Evolutionary conservation across 2,329 filamentous ascomycete genomes (phyloP).

Genomic region (Neonectria ditissima): DNA sequence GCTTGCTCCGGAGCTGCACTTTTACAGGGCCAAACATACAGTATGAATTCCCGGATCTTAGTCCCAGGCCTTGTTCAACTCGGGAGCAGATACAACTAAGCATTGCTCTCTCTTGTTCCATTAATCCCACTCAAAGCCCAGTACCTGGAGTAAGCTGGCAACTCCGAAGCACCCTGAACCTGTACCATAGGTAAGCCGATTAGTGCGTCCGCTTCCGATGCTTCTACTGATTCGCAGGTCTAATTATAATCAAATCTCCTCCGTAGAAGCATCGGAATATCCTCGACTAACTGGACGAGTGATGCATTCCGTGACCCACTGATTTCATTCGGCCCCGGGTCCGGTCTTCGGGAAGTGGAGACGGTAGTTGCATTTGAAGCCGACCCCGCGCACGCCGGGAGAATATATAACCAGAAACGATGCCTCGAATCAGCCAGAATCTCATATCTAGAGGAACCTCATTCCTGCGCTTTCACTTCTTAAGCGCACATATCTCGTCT

Average conservation of each 20-base stretch:
- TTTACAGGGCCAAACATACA: too few species aligned
- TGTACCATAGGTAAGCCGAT: background rate
- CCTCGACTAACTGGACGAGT: background rate
- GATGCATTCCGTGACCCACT: conserved; percentile 27
- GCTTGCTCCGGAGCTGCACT: background rate
- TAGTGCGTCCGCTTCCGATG: too few species aligned
- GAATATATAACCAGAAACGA: conserved; percentile 45
- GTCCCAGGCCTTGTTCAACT: background rate
- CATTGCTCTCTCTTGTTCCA: background rate
- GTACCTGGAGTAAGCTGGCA: background rate
- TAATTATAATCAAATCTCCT: background rate
- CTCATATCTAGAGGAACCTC: conserved; percentile 1
- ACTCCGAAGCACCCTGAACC: background rate
- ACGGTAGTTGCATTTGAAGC: conserved; percentile 40
- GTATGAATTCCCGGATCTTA: background rate
- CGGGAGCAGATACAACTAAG: background rate
- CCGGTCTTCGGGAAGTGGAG: conserved; percentile 46
- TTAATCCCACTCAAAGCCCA: background rate
- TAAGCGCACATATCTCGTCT: background rate
- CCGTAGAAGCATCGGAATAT: background rate
- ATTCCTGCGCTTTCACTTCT: background rate
- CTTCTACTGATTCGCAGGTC: background rate
- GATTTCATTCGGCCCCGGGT: conserved; percentile 31
- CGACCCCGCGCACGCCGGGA: conserved; percentile 44
- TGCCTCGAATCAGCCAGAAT: conserved; percentile 21